Conservation (phyloP, 176 grass and related monocot genomes). For the Hordeum marinum region DNA sequence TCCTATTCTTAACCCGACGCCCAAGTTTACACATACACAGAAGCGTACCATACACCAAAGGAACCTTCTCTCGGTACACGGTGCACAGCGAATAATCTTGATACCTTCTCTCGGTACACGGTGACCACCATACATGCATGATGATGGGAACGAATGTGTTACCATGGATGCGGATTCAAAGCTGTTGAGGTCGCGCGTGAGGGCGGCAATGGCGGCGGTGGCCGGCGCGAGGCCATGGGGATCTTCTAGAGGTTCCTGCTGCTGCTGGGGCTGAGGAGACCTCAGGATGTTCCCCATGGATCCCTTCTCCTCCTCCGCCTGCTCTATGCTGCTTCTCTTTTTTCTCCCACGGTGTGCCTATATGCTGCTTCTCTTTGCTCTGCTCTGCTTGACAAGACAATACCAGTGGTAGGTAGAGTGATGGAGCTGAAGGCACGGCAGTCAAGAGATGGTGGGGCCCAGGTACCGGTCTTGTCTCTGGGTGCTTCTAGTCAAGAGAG, state of each 20-base stretch:
- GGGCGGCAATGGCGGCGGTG: neutral
- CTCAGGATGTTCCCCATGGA: slow-evolving; percentile 39
- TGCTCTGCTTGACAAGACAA: neutral
- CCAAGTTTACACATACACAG: neutral
- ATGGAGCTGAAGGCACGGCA: neutral
- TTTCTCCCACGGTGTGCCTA: too few relatives aligned
- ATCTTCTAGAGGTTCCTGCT: neutral
- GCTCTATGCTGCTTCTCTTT: neutral
- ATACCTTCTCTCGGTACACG: neutral
- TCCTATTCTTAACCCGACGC: neutral
- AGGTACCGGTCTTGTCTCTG: too few relatives aligned
- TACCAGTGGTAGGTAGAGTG: neutral
- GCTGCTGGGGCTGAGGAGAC: neutral
- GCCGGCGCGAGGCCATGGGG: slow-evolving; percentile 5
- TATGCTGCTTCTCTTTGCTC: neutral
- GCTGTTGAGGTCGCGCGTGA: slow-evolving; percentile 20
- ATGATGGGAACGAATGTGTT: neutral
- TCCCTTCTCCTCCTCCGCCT: neutral
- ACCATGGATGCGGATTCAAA: slow-evolving; percentile 35
- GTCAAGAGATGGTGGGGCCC: neutral
- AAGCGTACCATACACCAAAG: neutral
- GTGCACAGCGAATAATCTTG: neutral
- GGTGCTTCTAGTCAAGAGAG: too few relatives aligned
- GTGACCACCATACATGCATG: neutral
- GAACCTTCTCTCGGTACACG: neutral